These are phyloP conservation scores for Candida patagonica DNA, from an alignment of 805 yeast genomes.

Conservation along the genomic window DNA sequence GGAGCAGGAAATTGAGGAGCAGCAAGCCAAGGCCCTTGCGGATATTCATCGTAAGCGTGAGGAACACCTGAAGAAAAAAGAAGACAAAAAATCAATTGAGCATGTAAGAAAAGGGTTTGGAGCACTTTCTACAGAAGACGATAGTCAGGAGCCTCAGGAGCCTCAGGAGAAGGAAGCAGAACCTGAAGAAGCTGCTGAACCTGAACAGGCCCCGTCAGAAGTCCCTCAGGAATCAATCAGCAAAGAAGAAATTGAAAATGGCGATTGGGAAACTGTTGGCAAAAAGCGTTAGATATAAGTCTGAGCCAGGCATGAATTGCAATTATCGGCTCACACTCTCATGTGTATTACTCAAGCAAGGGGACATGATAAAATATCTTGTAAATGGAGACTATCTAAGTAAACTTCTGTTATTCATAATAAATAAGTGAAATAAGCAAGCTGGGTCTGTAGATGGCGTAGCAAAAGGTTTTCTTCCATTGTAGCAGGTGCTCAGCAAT, in stretches of 20 bases:
- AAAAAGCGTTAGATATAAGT: too few species aligned
- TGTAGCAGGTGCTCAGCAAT: too few species aligned
- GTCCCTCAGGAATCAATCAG: constrained; percentile 11
- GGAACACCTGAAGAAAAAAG: constrained; percentile 7
- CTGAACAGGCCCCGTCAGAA: constrained; percentile 10
- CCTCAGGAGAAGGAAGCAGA: not conserved
- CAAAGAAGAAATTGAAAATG: constrained; percentile 17
- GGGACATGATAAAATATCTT: too few species aligned
- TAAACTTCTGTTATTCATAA: too few species aligned
- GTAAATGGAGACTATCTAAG: too few species aligned
- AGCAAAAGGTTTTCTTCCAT: too few species aligned
- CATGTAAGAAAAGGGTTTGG: constrained; percentile 16
- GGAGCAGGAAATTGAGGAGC: constrained; percentile 48
- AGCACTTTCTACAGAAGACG: constrained; percentile 48
- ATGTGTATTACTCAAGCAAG: too few species aligned
- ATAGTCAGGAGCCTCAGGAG: constrained; percentile 12
- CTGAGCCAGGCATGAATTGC: too few species aligned
- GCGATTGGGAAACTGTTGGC: constrained; percentile 20
- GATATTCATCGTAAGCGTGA: constrained; percentile 5
- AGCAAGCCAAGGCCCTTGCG: constrained; percentile 1
- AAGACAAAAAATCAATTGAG: constrained; percentile 11
- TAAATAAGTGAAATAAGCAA: too few species aligned
- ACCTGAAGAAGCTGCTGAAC: constrained; percentile 1
- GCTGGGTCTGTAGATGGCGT: too few species aligned
- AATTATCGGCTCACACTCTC: too few species aligned